Evolutionary conservation across 129 eudicot genomes (phyloP).

Genomic region (Flaveria robusta): DNA sequence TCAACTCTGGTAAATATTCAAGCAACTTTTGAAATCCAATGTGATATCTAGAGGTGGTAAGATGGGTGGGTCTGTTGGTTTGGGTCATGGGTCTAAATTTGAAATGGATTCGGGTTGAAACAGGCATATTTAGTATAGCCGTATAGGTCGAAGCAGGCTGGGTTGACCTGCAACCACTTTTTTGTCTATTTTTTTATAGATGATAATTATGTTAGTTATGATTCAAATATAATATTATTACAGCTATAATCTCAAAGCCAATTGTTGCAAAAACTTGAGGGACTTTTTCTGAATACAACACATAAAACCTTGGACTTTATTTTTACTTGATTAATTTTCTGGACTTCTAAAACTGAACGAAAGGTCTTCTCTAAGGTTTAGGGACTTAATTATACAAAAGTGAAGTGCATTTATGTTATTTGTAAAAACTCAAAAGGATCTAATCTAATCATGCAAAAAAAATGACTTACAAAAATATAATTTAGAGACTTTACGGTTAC

Average conservation of each 20-base stretch:
- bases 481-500: not conserved
- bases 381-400: not conserved
- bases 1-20: conserved; percentile 69
- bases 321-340: not conserved
- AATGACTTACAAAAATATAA: too few relatives aligned
- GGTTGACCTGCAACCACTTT: conserved; percentile 14
- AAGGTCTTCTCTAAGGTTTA: not conserved
- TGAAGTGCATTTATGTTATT: not conserved
- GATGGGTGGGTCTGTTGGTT: conserved; percentile 2
- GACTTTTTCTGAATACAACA: not conserved
- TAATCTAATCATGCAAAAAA: not conserved
- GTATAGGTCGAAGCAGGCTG: conserved; percentile 2
- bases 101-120: not conserved
- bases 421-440: not conserved
- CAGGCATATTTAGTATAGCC: not conserved
- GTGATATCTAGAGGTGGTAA: not conserved
- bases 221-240: not conserved
- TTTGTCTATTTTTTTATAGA: not conserved
- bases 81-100: not conserved
- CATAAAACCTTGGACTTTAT: not conserved
- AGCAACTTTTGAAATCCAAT: not conserved
- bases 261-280: not conserved
- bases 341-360: not conserved
- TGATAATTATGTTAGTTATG: not conserved
- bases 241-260: not conserved